These are phyloP conservation scores for Myriosclerotinia curreyana DNA, from an alignment of 2,329 filamentous ascomycete genomes.

Conservation along the genomic window DNA sequence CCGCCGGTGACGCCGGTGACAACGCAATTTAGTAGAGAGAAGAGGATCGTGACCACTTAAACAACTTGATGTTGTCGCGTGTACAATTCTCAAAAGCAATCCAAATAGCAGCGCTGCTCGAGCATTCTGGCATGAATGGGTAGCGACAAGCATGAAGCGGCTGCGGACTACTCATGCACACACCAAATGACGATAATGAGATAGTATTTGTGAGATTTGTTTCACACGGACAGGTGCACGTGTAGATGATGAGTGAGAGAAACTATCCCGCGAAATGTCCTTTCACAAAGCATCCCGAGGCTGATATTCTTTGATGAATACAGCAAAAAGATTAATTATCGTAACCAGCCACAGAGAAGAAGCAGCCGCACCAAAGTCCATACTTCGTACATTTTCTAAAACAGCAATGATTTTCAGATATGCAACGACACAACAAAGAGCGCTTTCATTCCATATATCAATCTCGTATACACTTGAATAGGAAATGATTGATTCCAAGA, in stretches of 20 bases:
- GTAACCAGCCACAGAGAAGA: not conserved
- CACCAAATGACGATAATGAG: not conserved
- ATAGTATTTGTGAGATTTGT: not conserved
- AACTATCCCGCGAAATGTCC: not conserved
- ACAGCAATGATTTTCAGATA: conserved; percentile 19
- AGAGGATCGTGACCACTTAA: not conserved
- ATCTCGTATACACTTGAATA: conserved; percentile 4
- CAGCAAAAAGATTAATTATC: not conserved
- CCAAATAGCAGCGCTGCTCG: no score
- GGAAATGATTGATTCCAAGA: conserved; percentile 20
- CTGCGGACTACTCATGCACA: not conserved
- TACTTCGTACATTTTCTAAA: not conserved
- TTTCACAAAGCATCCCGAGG: not conserved
- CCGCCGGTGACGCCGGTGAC: not conserved
- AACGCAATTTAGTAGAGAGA: not conserved
- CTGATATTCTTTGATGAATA: not conserved
- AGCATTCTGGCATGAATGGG: not conserved
- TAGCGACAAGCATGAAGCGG: not conserved
- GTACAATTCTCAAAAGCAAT: not conserved
- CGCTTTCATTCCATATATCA: not conserved
- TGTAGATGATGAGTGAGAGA: not conserved
- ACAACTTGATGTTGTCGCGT: not conserved
- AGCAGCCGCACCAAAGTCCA: not conserved
- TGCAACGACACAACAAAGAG: conserved; percentile 11
- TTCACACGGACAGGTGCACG: not conserved